phyloP scores from a whole-genome alignment of 108 stramenopile genomes.

The Cyclotella distinguenda region DNA sequence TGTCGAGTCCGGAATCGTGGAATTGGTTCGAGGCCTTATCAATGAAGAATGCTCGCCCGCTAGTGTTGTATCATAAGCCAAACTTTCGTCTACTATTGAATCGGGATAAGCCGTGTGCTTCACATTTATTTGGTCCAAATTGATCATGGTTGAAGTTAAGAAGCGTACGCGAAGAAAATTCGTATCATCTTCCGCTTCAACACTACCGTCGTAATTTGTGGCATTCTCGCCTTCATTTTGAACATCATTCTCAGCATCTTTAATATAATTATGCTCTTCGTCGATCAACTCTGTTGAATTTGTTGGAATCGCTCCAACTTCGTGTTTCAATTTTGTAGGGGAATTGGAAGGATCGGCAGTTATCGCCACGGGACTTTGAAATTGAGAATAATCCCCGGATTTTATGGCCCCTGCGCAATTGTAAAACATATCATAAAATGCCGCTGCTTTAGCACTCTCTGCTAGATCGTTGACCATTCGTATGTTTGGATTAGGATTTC shows the following conservation, averaged over 20 bases:
- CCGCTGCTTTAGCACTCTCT: constrained; percentile 51
- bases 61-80: no score
- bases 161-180: no score
- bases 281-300: no score
- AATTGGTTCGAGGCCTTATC: neutral
- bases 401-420: constrained; percentile 65
- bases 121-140: no score
- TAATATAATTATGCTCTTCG: neutral
- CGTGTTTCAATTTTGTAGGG: no score
- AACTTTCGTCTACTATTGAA: no score
- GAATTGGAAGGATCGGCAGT: constrained; percentile 5
- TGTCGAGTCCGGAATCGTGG: constrained; percentile 1
- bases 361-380: constrained; percentile 11
- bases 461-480: constrained; percentile 15
- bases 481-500: constrained; percentile 38
- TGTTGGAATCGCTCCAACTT: no score
- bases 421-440: constrained; percentile 69
- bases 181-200: no score
- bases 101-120: no score
- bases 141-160: no score
- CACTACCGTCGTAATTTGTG: no score
- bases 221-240: neutral
- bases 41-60: no score
- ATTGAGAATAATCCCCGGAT: constrained; percentile 58
- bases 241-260: neutral